A percentile compares a stretch with the other conserved stretches of the same genome.
These are phyloP conservation scores for Pseudotsuga menziesii DNA, from an alignment of 75 land plant genomes.

Conservation along the genomic window DNA sequence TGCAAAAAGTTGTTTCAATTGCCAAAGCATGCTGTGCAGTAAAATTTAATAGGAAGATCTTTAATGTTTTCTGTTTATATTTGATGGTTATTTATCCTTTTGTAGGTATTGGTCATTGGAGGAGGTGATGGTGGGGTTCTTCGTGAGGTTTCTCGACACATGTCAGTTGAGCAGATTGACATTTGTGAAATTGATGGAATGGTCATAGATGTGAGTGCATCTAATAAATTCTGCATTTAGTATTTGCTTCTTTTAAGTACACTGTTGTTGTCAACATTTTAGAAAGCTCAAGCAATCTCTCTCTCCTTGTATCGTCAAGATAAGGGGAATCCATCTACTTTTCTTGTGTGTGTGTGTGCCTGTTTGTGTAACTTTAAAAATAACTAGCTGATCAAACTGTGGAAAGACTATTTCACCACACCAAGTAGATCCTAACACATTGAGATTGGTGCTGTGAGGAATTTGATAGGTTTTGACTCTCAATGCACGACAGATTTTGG, in stretches of 20 bases:
- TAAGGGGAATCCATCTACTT: no score
- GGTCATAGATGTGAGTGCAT: constrained; percentile 54
- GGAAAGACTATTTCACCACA: no score
- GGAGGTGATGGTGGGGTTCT: constrained; percentile 85
- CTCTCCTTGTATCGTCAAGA: no score
- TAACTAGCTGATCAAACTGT: no score
- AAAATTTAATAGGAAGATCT: no score
- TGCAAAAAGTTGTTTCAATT: not conserved
- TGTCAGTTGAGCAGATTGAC: constrained; percentile 62
- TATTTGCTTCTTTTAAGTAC: not conserved
- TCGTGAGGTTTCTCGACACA: constrained; percentile 62
- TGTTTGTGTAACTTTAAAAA: no score
- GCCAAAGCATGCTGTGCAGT: no score
- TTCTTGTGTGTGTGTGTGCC: no score
- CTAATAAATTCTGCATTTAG: not conserved
- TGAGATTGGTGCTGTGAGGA: no score
- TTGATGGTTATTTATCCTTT: not conserved
- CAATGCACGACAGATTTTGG: no score
- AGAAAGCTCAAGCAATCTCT: not conserved
- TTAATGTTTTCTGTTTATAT: not conserved
- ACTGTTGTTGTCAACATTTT: not conserved
- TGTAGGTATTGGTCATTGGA: constrained; percentile 68
- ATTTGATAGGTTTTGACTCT: no score
- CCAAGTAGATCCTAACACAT: no score
- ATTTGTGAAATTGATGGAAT: constrained; percentile 70